Evolutionary conservation across 179 eudicot genomes (phyloP), one percentile per base, ranked within the genome.

Genomic region (Beta corolliflora): DNA sequence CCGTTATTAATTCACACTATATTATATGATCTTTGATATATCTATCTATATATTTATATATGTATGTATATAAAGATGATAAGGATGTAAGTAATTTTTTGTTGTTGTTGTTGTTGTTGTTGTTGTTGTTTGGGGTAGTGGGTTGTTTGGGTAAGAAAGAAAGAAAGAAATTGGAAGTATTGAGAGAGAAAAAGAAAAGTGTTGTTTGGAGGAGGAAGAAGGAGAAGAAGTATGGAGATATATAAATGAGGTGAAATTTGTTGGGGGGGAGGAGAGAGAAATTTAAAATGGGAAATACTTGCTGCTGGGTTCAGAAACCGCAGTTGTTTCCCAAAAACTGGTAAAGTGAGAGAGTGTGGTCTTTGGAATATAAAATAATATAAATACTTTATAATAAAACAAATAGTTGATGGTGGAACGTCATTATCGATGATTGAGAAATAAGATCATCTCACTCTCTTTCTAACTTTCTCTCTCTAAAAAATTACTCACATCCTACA

Each of bases 321-420:
- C 86, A 86, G 90, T 75, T 85, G 92, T 91, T 91, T 91, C 86
- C 86, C 65, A 78, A 84, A 82, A 54, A 74, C 77, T 64, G 80
- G 86, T 80, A 80, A 70, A 52, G 12, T 6, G 13, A 36, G 2
- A 16, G 50, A 45, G 52, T 52, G 73, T 73, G 66, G 61, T 80
- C 70, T 64, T 52, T 73, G 6, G 53, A 18, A 11, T 53, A 36
- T 2, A 52, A 21, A 9, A 52, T 19, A 73, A 73, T 23, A 21
- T 48, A 21, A 16, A 68, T 21, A 41, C 36, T 31, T 10, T 60
- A 0, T 64, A 44, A 41, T 13, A 83, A 81, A 54, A 74, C 69
- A 52, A 59, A 65, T 48, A 48, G 15, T 78, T 48, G 36, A 63
- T 54, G 73, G 15, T 55, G 80, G 73, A 25, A 25, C 29, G n/a